A percentile compares a stretch with the other conserved stretches of the same genome.
Evolutionary conservation across 306 rosid species (phyloP).

Genomic region (Fragaria vesca): DNA sequence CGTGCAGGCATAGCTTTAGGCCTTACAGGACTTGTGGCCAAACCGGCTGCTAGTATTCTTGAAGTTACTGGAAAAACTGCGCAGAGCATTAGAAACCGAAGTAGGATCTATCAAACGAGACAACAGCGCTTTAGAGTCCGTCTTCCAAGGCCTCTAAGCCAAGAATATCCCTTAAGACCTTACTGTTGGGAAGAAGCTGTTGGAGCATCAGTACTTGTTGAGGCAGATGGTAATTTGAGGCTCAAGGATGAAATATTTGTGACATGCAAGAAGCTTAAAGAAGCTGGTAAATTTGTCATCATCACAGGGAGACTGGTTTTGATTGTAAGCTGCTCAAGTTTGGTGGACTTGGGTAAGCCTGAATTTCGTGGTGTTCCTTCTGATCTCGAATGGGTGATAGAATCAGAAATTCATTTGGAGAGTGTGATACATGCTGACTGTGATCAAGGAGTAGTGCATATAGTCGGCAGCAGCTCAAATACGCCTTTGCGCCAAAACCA

Average conservation of each 20-base stretch:
- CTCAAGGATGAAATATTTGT: conserved; percentile 69
- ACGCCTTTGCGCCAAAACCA: conserved; percentile 50
- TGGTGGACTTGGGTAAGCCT: conserved; percentile 67
- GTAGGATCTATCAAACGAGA: conserved; percentile 64
- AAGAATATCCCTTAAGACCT: conserved; percentile 61
- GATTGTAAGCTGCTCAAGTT: conserved; percentile 55
- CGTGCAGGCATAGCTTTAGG: conserved; percentile 85
- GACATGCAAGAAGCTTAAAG: conserved; percentile 75
- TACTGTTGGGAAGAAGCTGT: conserved; percentile 95
- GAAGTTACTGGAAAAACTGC: conserved; percentile 96
- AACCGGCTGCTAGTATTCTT: conserved; percentile 96
- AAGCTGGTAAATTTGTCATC: conserved; percentile 73
- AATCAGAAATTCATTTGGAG: conserved; percentile 74
- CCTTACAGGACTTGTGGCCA: conserved; percentile 85
- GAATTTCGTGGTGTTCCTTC: conserved; percentile 70
- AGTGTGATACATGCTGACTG: conserved; percentile 70
- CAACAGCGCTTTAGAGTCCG: conserved; percentile 58
- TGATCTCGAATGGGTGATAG: conserved; percentile 70
- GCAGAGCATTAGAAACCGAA: conserved; percentile 82
- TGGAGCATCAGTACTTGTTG: conserved; percentile 66
- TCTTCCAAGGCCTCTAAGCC: conserved; percentile 72
- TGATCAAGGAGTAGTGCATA: conserved; percentile 56
- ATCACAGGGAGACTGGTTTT: conserved; percentile 61
- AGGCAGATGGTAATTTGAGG: conserved; percentile 58
- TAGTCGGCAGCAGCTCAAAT: conserved; percentile 81